Evolutionary conservation across 2,329 filamentous ascomycete species (phyloP).

Genomic region (Scedosporium minutisporum): DNA sequence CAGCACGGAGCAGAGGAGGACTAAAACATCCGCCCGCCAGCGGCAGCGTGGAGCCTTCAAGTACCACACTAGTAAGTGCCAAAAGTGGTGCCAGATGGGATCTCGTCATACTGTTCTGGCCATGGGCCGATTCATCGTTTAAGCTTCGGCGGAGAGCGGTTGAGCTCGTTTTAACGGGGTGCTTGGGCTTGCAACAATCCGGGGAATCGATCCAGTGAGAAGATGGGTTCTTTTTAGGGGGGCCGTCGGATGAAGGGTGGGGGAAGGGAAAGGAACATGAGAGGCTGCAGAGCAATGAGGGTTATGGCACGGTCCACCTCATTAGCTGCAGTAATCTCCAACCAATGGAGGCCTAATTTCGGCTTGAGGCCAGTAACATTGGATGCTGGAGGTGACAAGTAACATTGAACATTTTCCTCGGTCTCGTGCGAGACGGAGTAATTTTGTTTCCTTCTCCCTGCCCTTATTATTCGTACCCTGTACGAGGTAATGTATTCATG

Average conservation of each 20-base stretch:
- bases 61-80: too few relatives aligned
- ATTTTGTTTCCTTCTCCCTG: background rate
- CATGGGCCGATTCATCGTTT: too few relatives aligned
- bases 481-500: background rate
- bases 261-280: background rate
- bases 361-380: background rate
- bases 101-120: too few relatives aligned
- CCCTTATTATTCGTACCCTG: background rate
- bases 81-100: too few relatives aligned
- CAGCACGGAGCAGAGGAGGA: background rate
- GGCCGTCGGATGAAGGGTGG: background rate
- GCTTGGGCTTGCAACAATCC: background rate
- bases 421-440: background rate
- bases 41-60: background rate
- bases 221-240: background rate
- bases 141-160: too few relatives aligned
- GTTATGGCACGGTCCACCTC: background rate
- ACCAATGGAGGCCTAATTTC: slow-evolving; percentile 1
- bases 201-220: background rate
- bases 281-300: background rate
- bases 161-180: background rate
- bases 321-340: slow-evolving; percentile 1
- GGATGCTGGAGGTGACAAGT: background rate
- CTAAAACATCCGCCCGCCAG: background rate
- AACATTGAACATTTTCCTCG: background rate